Evolutionary conservation across 805 yeast genomes (phyloP), one percentile per base, ranked within the genome.

Genomic region (Pichia deserticola): DNA sequence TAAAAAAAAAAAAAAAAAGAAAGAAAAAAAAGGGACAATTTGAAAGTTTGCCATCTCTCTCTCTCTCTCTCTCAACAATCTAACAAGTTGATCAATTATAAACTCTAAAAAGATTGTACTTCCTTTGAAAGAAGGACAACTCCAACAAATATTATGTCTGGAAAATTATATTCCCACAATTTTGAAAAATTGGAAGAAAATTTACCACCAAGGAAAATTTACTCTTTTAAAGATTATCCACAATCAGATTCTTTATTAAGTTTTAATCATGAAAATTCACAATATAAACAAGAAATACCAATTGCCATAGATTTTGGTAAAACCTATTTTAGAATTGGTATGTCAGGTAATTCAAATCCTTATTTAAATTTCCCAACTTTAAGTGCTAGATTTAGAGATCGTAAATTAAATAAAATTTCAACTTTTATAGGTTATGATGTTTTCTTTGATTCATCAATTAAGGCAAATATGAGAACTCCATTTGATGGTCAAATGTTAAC

Each of bases 251-350:
- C 55, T 1, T 64, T 75, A 3, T 80, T 79, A 61, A 76, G 79
- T 0, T 73, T 78, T 64, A 67, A 69, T 56, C 25, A 15, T 25
- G 33, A 42, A 35, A 47, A 65, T 13, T 70, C 72, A 44, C 29
- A 50, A 4, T 84, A 84, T 67, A 60, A 66, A 38, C 44, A 68
- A 1, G 79, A 79, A 3, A 73, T 75, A 2, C 97, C 99, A 3
- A 86, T 93, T 48, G 96, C 92, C 12, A 72, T 93, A 9, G 99
- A 93, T 67, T 72, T 93, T 48, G 99, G 98, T 1, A 69, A 88
- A 7, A 73, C 78, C 42, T 63, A 70, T 29, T 67, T 81, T 40
- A 74, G 85, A 57, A 73, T 80, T 1, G 95, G 95, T 0, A 68
- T 80, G 49, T 73, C 82, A 13, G 74, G 71, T 43, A 47, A 65